phyloP scores from a whole-genome alignment of 441 rosid genomes.

The Bruguiera hainesii region DNA sequence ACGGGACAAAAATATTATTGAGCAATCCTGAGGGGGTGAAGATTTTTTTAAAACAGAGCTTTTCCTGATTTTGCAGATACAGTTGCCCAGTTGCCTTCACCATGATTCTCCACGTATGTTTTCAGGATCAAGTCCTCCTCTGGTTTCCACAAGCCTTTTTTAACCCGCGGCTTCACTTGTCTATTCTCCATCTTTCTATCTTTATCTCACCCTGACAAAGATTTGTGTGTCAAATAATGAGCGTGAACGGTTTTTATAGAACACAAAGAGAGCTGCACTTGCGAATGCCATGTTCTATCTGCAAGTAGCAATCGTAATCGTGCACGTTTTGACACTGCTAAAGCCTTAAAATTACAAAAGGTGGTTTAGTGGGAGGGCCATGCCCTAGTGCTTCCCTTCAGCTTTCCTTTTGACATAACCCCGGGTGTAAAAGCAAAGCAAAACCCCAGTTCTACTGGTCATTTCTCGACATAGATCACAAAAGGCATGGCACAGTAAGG shows the following conservation, averaged over 20 bases:
- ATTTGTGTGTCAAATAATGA: neutral
- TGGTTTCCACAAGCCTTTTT: conserved; percentile 70
- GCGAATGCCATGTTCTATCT: neutral
- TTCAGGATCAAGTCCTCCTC: conserved; percentile 66
- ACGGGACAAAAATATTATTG: too few relatives aligned
- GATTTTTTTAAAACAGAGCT: too few relatives aligned
- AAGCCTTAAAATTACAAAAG: conserved; percentile 7
- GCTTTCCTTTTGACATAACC: conserved; percentile 14
- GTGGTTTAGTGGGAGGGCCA: conserved; percentile 21
- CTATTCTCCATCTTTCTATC: conserved; percentile 33
- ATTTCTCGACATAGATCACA: neutral
- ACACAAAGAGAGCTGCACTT: neutral
- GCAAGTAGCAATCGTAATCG: neutral
- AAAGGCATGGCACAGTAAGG: neutral
- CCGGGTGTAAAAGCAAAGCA: conserved; percentile 20
- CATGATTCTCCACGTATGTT: conserved; percentile 50
- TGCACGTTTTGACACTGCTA: conserved; percentile 14
- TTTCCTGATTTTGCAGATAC: conserved; percentile 55
- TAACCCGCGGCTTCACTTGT: conserved; percentile 32
- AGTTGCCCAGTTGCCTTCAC: conserved; percentile 68
- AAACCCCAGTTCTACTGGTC: conserved; percentile 22
- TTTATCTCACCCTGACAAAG: neutral
- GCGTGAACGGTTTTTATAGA: conserved; percentile 16
- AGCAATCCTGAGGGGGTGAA: too few relatives aligned
- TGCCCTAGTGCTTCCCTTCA: conserved; percentile 22